These are phyloP conservation scores for Penicillium samsonianum DNA, from an alignment of 495 filamentous ascomycete species.

Conservation along the genomic window DNA sequence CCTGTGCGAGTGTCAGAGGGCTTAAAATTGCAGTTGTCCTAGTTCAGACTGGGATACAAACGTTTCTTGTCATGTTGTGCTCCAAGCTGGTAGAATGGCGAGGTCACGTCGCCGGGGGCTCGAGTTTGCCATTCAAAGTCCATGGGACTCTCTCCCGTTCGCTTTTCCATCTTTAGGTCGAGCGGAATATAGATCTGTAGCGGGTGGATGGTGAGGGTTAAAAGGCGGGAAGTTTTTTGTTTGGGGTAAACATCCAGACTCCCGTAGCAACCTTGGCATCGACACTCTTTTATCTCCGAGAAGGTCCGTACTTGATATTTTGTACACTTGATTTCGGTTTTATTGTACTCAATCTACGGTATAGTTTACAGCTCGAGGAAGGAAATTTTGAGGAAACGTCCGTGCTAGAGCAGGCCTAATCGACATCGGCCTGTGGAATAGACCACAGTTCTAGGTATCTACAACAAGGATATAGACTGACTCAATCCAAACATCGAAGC, in stretches of 20 bases:
- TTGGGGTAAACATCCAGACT: slow-evolving; percentile 32
- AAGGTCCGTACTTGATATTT: neutral
- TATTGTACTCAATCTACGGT: neutral
- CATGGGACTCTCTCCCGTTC: slow-evolving; percentile 64
- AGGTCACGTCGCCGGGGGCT: slow-evolving; percentile 57
- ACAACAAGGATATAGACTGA: neutral
- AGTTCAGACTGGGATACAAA: slow-evolving; percentile 31
- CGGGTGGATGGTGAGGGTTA: slow-evolving; percentile 19
- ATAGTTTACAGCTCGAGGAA: neutral
- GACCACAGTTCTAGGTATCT: no score
- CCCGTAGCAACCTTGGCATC: slow-evolving; percentile 27
- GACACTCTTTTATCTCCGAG: slow-evolving; percentile 11
- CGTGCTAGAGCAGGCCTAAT: neutral
- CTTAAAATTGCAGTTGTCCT: neutral
- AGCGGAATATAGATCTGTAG: slow-evolving; percentile 8
- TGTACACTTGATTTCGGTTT: neutral
- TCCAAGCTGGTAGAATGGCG: slow-evolving; percentile 58
- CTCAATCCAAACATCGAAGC: neutral
- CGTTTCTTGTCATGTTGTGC: slow-evolving; percentile 54
- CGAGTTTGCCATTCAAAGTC: slow-evolving; percentile 65
- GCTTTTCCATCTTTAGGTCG: slow-evolving; percentile 35
- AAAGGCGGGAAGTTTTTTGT: slow-evolving; percentile 29
- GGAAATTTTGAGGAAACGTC: neutral
- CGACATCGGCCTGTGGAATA: neutral
- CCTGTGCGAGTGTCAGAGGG: slow-evolving; percentile 38